Percentiles rank a stretch among this genome's conserved stretches.
phyloP scores from a whole-genome alignment of 192 early-diverging fungal genomes.

The Backusella macrospora region DNA sequence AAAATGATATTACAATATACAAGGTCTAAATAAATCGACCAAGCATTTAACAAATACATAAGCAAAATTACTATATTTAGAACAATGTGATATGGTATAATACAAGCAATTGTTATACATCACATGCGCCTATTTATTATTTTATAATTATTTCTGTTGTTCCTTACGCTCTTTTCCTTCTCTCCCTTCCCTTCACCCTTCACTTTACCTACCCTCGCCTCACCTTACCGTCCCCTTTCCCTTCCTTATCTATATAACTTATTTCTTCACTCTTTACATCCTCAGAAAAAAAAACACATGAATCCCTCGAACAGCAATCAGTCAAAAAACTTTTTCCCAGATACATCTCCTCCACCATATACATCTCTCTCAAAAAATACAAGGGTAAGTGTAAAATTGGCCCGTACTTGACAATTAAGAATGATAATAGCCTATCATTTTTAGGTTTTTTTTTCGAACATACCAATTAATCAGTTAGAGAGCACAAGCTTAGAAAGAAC shows the following conservation, averaged over 20 bases:
- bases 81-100: not conserved
- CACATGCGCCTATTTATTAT: not conserved
- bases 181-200: not conserved
- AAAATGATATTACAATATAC: not conserved
- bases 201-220: too few species aligned
- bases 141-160: not conserved
- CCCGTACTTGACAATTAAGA: not conserved
- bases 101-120: not conserved
- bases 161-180: not conserved
- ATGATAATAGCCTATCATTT: not conserved
- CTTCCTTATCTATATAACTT: not conserved
- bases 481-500: conserved; percentile 1
- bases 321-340: not conserved
- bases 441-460: conserved; percentile 6
- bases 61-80: not conserved
- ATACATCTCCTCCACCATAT: not conserved
- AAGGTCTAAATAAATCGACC: not conserved
- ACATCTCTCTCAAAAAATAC: not conserved
- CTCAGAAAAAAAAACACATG: not conserved
- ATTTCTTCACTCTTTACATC: not conserved
- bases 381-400: not conserved
- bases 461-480: not conserved
- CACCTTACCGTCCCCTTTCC: not conserved
- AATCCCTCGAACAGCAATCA: not conserved
- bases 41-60: not conserved